Evolutionary conservation across 768 basidiomycete species (phyloP).

Genomic region (Lanmaoa rubissima): DNA sequence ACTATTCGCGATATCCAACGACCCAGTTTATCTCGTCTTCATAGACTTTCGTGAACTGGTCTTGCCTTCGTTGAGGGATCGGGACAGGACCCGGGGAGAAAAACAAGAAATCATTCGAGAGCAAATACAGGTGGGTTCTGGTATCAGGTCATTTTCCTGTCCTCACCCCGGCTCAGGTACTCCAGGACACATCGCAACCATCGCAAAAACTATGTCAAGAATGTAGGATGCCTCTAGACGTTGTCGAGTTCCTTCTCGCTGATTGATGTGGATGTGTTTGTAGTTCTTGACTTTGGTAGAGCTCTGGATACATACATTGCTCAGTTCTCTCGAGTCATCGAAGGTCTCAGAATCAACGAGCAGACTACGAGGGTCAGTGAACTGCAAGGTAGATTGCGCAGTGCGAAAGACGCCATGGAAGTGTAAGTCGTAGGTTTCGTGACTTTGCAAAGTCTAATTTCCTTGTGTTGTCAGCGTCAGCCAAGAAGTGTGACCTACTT

Average conservation of each 20-base stretch:
- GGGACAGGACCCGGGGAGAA: background rate
- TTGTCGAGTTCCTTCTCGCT: background rate
- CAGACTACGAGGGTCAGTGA: slow-evolving; percentile 4
- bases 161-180: slow-evolving; percentile 9
- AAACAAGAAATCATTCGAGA: slow-evolving; percentile 18
- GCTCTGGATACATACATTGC: slow-evolving; percentile 14
- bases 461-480: slow-evolving; percentile 10
- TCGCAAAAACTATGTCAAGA: slow-evolving; percentile 20
- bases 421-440: slow-evolving; percentile 1
- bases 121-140: slow-evolving; percentile 9
- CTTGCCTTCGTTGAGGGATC: slow-evolving; percentile 14
- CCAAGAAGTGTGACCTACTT: slow-evolving; percentile 10
- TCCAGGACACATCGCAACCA: slow-evolving; percentile 17
- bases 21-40: background rate
- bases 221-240: slow-evolving; percentile 3
- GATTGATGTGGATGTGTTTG: background rate
- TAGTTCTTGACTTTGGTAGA: slow-evolving; percentile 19
- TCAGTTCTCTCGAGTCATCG: slow-evolving; percentile 12
- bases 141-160: background rate
- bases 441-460: background rate
- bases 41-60: slow-evolving; percentile 19
- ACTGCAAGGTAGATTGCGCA: background rate
- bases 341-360: slow-evolving; percentile 4
- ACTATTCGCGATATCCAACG: accelerated
- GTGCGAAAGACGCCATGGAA: slow-evolving; percentile 14